phyloP scores from a whole-genome alignment of 371 early-diverging fungal genomes.

The Actinomortierella ambigua region DNA sequence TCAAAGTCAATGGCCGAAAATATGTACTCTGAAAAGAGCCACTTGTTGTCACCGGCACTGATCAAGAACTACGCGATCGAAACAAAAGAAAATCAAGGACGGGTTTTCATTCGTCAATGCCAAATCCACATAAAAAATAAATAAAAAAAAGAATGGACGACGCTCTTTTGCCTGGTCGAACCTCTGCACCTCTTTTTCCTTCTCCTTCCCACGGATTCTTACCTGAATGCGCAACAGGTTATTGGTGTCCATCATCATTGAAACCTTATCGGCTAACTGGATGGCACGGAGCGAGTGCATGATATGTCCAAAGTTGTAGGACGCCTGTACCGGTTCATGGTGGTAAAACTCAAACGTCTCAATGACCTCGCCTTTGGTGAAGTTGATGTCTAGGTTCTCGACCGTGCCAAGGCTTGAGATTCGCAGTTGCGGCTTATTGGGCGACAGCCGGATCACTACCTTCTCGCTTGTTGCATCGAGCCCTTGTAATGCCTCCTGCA shows the following conservation, averaged over 20 bases:
- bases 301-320: slow-evolving; percentile 38
- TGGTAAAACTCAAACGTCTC: slow-evolving; percentile 23
- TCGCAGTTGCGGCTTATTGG: slow-evolving; percentile 31
- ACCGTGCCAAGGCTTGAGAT: slow-evolving; percentile 43
- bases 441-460: slow-evolving; percentile 27
- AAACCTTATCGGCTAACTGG: slow-evolving; percentile 17
- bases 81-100: too few species aligned
- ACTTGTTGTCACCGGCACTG: slow-evolving; percentile 19
- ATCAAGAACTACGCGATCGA: slow-evolving; percentile 13
- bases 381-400: slow-evolving; percentile 43
- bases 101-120: too few species aligned
- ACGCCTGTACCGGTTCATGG: slow-evolving; percentile 18
- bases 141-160: too few species aligned
- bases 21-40: slow-evolving; percentile 28
- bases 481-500: slow-evolving; percentile 37
- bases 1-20: slow-evolving; percentile 8
- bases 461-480: slow-evolving; percentile 38
- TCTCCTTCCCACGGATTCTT: too few species aligned
- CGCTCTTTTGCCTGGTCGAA: too few species aligned
- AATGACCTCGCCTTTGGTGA: slow-evolving; percentile 38
- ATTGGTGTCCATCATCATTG: slow-evolving; percentile 28
- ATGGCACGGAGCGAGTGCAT: slow-evolving; percentile 29
- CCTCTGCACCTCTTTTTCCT: too few species aligned
- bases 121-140: too few species aligned
- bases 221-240: slow-evolving; percentile 32